These are phyloP conservation scores for Monilinia laxa DNA, from an alignment of 2,329 filamentous ascomycete species.

Conservation along the genomic window DNA sequence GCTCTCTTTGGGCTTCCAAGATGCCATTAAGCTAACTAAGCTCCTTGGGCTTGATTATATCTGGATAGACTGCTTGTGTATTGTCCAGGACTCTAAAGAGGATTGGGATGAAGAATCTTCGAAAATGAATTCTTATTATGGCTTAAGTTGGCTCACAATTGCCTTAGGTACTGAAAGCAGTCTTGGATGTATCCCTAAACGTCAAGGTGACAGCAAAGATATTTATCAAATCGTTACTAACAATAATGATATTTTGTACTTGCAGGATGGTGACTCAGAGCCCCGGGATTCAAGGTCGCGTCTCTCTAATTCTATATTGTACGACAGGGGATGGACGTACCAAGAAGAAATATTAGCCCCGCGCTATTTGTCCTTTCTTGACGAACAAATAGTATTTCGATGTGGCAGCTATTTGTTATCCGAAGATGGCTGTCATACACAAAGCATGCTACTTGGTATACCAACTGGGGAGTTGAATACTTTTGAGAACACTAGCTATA, in stretches of 20 bases:
- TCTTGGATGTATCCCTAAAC: neutral
- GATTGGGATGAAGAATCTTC: neutral
- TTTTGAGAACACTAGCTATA: too few relatives aligned
- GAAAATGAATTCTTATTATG: neutral
- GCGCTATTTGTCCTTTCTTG: neutral
- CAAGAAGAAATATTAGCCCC: neutral
- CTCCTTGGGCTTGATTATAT: neutral
- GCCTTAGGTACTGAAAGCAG: neutral
- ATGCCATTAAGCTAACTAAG: neutral
- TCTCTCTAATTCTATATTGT: neutral
- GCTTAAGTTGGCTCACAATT: conserved; percentile 1
- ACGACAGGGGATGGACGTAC: neutral
- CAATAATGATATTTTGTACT: neutral
- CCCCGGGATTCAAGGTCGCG: neutral
- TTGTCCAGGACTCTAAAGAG: neutral
- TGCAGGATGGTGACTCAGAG: neutral
- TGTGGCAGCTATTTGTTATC: neutral
- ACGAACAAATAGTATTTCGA: neutral
- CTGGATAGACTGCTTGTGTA: neutral
- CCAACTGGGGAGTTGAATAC: too few relatives aligned
- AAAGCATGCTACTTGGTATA: too few relatives aligned
- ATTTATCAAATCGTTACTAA: neutral
- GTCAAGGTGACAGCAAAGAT: neutral
- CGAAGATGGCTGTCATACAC: neutral
- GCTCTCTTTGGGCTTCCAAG: neutral